Conservation (phyloP, 345 rosid genomes). For the Iberis pinnata region DNA sequence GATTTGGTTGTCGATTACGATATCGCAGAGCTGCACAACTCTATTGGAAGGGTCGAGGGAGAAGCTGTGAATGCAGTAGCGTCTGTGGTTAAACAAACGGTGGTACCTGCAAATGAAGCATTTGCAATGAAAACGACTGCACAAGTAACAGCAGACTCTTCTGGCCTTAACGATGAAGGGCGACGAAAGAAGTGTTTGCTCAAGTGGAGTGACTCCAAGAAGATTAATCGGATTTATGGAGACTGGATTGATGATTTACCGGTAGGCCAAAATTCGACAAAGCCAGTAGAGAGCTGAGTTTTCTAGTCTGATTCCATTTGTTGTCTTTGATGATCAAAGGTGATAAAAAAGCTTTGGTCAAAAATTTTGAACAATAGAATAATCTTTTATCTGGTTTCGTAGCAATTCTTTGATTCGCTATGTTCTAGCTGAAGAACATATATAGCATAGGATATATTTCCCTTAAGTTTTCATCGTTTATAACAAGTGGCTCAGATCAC, state of each 20-base stretch:
- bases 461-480: not conserved
- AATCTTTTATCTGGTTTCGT: constrained; percentile 9
- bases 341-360: constrained; percentile 27
- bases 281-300: constrained; percentile 45
- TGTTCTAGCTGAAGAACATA: constrained; percentile 8
- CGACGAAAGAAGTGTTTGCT: constrained; percentile 50
- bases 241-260: constrained; percentile 96
- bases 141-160: constrained; percentile 26
- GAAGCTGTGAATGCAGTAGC: constrained; percentile 38
- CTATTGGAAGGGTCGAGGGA: constrained; percentile 47
- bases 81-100: constrained; percentile 35
- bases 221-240: constrained; percentile 74
- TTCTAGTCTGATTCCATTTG: constrained; percentile 7
- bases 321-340: constrained; percentile 28
- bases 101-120: constrained; percentile 30
- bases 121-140: constrained; percentile 32
- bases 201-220: constrained; percentile 78
- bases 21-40: constrained; percentile 52
- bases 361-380: constrained; percentile 28
- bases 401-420: constrained; percentile 28
- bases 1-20: constrained; percentile 9
- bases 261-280: constrained; percentile 37
- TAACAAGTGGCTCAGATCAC: constrained; percentile 12
- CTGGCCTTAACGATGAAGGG: constrained; percentile 42
- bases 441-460: constrained; percentile 20